Base-by-base conservation (phyloP, 1,284 basidiomycete genomes). In the Crocinoboletus sp. region DNA sequence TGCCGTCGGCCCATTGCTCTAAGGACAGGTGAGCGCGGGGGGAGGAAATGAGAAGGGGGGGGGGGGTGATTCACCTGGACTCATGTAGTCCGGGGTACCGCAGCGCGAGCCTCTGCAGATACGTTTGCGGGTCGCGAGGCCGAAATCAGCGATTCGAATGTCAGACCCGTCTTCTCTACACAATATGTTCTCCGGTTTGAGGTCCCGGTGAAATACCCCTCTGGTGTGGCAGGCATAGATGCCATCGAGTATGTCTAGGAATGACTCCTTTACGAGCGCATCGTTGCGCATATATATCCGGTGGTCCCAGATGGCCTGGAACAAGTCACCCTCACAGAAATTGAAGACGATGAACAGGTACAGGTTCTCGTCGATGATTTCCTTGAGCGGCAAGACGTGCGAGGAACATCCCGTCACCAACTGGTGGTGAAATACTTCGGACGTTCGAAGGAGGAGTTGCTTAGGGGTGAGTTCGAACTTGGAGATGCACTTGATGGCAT, bases 171-270 rank as follows among this genome's bases (percentile, higher is more conserved):
- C 68, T 17, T 64, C 53, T n/a, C 54, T 76, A 58, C 82, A 88
- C 24, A 95, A 69, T 37, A 94, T 85, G 64, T 94, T 94, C 61
- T 92, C 90, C 0, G 90, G 91, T 63, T 94, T 94, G 58, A 94
- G 74, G 58, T 94, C 90, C 23, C 90, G 84, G 68, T 94, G 92
- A 61, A 78, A 92, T 55, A 94, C 81, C 44, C 82, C 80, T 35
- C 76, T 70, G 22, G 67, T 65, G 59, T 90, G 84, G 60, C 77
- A 80, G 61, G 84, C 77, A 38, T 85, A 75, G 29, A 94, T 80
- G 0, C 87, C 87, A 49, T 91, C 87, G 49, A 93, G 70, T 48
- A 94, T 80, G 61, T 89, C 82, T 27, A 85, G 53, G 59, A 89
- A 88, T 20, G 81, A 74, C 24, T 64, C 61, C 58, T 74, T 81